Evolutionary conservation across 225 moss, liverwort and hornwort species (phyloP).

Genomic region (Bryoerythrophyllum caledonicum): DNA sequence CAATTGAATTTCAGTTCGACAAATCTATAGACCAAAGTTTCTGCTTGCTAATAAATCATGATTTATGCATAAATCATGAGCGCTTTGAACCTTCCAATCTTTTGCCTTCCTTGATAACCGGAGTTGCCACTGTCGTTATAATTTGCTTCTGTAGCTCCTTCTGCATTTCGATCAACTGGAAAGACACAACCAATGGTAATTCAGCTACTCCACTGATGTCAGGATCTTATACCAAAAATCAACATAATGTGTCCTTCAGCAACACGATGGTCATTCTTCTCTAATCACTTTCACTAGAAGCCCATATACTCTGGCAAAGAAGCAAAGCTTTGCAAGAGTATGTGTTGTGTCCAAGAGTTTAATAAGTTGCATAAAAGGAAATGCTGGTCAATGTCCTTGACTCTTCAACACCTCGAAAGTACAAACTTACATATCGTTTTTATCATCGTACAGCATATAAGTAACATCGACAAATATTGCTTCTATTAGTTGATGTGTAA

Average conservation of each 20-base stretch:
- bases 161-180: slow-evolving; percentile 77
- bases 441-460: not conserved
- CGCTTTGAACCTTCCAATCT: slow-evolving; percentile 61
- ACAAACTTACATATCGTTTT: not conserved
- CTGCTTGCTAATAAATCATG: slow-evolving; percentile 5
- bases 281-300: not conserved
- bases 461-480: not conserved
- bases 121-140: slow-evolving; percentile 72
- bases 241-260: slow-evolving; percentile 8
- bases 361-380: not conserved
- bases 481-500: not conserved
- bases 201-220: slow-evolving; percentile 19
- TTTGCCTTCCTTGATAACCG: slow-evolving; percentile 82
- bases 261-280: not conserved
- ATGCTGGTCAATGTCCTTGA: not conserved
- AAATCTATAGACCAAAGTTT: slow-evolving; percentile 16
- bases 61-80: slow-evolving; percentile 16
- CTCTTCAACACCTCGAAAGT: not conserved
- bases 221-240: slow-evolving; percentile 1
- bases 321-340: not conserved
- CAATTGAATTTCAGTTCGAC: not conserved
- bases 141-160: slow-evolving; percentile 93
- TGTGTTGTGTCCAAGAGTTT: slow-evolving; percentile 3
- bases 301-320: slow-evolving; percentile 8
- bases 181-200: slow-evolving; percentile 21